Conservation (phyloP, 352 stramenopile species). For the Phytophthora colocasiae region DNA sequence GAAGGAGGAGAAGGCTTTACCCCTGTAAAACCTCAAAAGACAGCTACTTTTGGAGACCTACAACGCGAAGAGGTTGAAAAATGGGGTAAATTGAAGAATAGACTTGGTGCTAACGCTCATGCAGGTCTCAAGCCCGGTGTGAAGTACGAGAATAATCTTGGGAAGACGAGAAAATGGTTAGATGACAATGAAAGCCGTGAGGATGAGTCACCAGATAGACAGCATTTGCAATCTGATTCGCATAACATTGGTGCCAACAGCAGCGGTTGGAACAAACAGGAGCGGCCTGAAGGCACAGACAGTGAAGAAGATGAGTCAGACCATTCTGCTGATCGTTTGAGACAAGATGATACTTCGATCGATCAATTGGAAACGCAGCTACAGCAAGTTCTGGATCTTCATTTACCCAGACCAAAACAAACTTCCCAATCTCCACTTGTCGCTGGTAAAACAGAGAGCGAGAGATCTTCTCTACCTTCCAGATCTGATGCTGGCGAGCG, state of each 20-base stretch:
- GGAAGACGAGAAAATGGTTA: neutral
- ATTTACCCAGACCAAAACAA: slow-evolving; percentile 3
- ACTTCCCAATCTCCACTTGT: neutral
- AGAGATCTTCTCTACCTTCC: neutral
- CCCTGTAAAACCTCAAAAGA: slow-evolving; percentile 5
- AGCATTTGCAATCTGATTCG: slow-evolving; percentile 1
- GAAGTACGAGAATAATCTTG: slow-evolving; percentile 2
- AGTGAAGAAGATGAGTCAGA: slow-evolving; percentile 9
- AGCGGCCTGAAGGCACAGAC: slow-evolving; percentile 16
- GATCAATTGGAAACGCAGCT: slow-evolving; percentile 38
- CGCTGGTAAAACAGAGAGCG: neutral
- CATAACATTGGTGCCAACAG: neutral
- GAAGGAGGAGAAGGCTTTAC: slow-evolving; percentile 2
- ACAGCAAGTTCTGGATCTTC: slow-evolving; percentile 45
- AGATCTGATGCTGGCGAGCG: slow-evolving; percentile 5
- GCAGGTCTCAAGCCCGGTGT: slow-evolving; percentile 4
- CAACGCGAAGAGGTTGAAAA: slow-evolving; percentile 8
- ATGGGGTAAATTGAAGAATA: slow-evolving; percentile 8
- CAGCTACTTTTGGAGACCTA: slow-evolving; percentile 6
- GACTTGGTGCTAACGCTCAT: neutral
- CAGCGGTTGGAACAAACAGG: neutral
- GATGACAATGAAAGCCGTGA: neutral
- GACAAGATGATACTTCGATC: slow-evolving; percentile 21
- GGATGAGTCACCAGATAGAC: neutral
- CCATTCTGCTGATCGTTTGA: neutral